Conservation (phyloP, 805 yeast genomes). For the Candida taoyuanica region DNA sequence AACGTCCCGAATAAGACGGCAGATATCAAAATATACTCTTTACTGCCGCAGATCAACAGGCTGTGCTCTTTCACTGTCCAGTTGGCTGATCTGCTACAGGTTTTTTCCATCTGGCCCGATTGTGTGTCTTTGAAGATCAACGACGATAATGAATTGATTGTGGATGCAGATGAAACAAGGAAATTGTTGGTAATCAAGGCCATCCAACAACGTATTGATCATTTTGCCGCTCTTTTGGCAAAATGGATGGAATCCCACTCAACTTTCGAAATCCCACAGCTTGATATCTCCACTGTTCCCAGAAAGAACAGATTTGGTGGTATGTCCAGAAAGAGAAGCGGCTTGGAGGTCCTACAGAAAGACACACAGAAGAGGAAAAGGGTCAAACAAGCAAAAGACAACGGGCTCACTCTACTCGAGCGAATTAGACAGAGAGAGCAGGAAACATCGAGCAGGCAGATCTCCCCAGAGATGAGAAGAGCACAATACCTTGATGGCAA, state of each 20-base stretch:
- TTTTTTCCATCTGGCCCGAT: conserved; percentile 22
- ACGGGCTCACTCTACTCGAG: conserved; percentile 32
- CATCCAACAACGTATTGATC: conserved; percentile 5
- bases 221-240: conserved; percentile 12
- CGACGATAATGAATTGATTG: conserved; percentile 15
- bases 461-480: conserved; percentile 26
- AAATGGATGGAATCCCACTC: conserved; percentile 18
- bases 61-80: conserved; percentile 9
- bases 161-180: conserved; percentile 18
- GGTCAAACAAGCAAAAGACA: neutral
- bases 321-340: conserved; percentile 13
- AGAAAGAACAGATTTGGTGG: neutral
- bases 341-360: conserved; percentile 8
- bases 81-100: conserved; percentile 16
- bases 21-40: conserved; percentile 14
- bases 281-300: conserved; percentile 2
- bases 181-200: conserved; percentile 5
- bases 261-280: conserved; percentile 14
- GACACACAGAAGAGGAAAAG: conserved; percentile 1
- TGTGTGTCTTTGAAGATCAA: conserved; percentile 14
- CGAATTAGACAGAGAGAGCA: conserved; percentile 37
- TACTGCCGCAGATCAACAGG: conserved; percentile 16
- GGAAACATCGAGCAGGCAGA: conserved; percentile 11
- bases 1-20: conserved; percentile 16
- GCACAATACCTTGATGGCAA: conserved; percentile 27